Conservation (phyloP, 225 moss, liverwort and hornwort genomes). For the Rhytidiadelphus loreus region DNA sequence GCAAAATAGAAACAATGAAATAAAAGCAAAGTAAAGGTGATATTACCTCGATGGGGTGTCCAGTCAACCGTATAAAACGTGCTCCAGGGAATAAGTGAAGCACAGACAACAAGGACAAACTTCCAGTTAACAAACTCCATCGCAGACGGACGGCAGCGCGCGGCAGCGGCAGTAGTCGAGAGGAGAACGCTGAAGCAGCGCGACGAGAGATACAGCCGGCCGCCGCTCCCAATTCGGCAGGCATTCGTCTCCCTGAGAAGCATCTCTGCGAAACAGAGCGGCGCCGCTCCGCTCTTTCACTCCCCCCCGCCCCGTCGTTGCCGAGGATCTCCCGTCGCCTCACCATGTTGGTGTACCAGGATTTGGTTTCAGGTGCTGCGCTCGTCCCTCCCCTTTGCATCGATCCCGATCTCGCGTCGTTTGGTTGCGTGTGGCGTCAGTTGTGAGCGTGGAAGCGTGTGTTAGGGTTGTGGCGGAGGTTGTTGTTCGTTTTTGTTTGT, state of each 20-base stretch:
- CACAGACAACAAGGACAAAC: not conserved
- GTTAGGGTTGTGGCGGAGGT: not conserved
- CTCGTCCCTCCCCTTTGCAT: not conserved
- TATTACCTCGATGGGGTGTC: too few relatives aligned
- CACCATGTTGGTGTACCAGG: conserved; percentile 45
- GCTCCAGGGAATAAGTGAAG: too few relatives aligned
- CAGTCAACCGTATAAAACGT: too few relatives aligned
- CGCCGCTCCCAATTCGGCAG: not conserved
- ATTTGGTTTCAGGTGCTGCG: conserved; percentile 30
- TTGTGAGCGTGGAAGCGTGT: not conserved
- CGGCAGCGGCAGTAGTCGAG: not conserved
- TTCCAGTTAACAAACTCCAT: not conserved
- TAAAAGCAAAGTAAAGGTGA: too few relatives aligned
- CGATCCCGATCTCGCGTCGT: not conserved
- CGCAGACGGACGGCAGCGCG: not conserved
- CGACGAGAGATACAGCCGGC: not conserved
- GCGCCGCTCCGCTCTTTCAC: not conserved
- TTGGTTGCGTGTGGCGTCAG: not conserved
- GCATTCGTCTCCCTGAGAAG: not conserved
- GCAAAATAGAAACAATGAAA: too few relatives aligned
- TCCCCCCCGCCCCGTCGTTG: not conserved
- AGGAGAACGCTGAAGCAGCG: too few relatives aligned
- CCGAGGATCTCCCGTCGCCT: not conserved
- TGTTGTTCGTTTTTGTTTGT: not conserved
- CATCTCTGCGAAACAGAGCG: not conserved